Base-by-base conservation (phyloP, 192 early-diverging fungal species). In the Linnemannia elongata region DNA sequence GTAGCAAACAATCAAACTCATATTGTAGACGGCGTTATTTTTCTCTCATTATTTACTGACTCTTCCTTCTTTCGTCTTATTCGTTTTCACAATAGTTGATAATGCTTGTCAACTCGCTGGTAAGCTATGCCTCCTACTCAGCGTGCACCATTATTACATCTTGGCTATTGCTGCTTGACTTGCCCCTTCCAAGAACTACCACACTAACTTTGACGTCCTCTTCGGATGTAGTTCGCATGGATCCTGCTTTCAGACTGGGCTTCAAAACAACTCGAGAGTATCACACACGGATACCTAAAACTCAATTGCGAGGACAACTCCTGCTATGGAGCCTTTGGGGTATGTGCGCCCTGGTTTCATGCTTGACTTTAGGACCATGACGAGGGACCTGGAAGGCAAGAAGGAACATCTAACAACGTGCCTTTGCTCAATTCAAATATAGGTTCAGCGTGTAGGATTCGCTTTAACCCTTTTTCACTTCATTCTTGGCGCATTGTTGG, bases 401-500 rank as follows among this genome's bases (percentile, higher is more conserved):
- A 27, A 15, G 12, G 12, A 4, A 33, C 24, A 66, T 33, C 69
- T 66, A 13, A 66, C 12, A 66, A 15, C 12, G 30, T 33, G 12
- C 9, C 35, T 33, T 66, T 24, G 33, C n/a, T 52, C 2, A 12
- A 27, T 22, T 1, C 47, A 9, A 79, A 7, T 55, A 41, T 47
- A 92, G 91, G 91, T 98, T 36, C 97, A 97, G 88, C 93, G 97
- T 42, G 95, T 98, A 73, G 97, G 96, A 77, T 97, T 99, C 83
- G 96, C 97, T 38, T 82, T 94, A 18, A 89, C 92, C 33, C 77
- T 94, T 44, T 95, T 94, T 82, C 94, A 96, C 78, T 69, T 91
- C n/a, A 88, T 94, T 39, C 79, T 94, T 54, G 94, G 91, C 4
- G 27, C 88, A 20, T 82, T 95, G 60, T 88, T 94, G 18, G 54